Conservation (phyloP, 352 stramenopile species). For the Pythium rishiriense region DNA sequence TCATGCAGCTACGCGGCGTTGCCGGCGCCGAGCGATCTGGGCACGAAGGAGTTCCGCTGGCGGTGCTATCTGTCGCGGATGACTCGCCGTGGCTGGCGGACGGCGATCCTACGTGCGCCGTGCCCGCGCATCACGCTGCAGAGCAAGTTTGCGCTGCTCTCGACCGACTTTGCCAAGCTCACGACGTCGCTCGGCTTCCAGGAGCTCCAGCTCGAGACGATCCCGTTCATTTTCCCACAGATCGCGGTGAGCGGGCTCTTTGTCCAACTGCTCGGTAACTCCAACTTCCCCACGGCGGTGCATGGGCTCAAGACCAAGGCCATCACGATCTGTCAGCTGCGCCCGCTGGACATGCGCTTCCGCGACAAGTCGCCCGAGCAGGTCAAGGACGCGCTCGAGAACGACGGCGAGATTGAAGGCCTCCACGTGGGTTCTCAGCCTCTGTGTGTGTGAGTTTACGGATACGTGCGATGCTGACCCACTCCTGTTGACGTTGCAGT, state of each 20-base stretch:
- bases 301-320: conserved; percentile 55
- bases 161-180: conserved; percentile 80
- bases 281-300: conserved; percentile 70
- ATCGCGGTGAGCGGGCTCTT: conserved; percentile 61
- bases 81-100: conserved; percentile 59
- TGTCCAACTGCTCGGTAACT: conserved; percentile 80
- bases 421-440: conserved; percentile 35
- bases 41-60: conserved; percentile 80
- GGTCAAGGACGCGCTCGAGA: neutral
- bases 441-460: conserved; percentile 3
- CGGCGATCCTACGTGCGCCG: conserved; percentile 46
- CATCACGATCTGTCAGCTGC: conserved; percentile 75
- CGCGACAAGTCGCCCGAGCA: conserved; percentile 25
- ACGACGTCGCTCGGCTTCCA: conserved; percentile 70
- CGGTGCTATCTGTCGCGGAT: conserved; percentile 66
- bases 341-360: conserved; percentile 71
- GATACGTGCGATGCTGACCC: no score
- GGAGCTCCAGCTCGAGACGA: conserved; percentile 60
- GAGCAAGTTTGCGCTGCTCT: conserved; percentile 66
- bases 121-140: conserved; percentile 79
- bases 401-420: conserved; percentile 19
- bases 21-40: conserved; percentile 67
- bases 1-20: conserved; percentile 53
- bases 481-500: conserved; percentile 32
- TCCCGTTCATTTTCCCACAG: conserved; percentile 81